These are phyloP conservation scores for Aspergillus neotritici DNA, from an alignment of 2,329 filamentous ascomycete genomes.

Conservation along the genomic window DNA sequence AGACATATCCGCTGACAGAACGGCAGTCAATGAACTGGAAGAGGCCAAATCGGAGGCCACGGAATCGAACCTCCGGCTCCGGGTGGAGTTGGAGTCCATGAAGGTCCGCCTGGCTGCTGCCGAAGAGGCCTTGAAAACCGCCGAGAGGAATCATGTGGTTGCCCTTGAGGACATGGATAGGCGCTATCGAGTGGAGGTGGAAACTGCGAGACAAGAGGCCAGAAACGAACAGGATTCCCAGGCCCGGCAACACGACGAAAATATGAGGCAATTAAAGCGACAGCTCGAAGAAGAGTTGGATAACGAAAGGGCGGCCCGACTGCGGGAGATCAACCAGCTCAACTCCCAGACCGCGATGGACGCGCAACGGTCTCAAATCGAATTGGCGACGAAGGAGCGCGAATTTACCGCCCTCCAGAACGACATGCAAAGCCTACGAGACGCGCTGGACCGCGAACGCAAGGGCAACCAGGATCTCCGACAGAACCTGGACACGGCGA, in stretches of 20 bases:
- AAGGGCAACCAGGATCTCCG: constrained; percentile 54
- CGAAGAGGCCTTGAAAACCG: constrained; percentile 48
- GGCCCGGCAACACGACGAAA: constrained; percentile 59
- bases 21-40: constrained; percentile 54
- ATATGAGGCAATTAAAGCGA: constrained; percentile 59
- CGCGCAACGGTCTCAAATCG: constrained; percentile 39
- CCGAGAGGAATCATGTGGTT: constrained; percentile 48
- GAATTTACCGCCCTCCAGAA: constrained; percentile 44
- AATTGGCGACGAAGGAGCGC: constrained; percentile 50
- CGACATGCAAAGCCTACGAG: constrained; percentile 38
- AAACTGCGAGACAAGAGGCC: constrained; percentile 38
- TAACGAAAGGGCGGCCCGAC: constrained; percentile 47
- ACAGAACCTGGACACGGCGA: constrained; percentile 54
- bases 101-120: constrained; percentile 49
- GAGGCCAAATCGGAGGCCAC: constrained; percentile 46
- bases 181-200: constrained; percentile 45
- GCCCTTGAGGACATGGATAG: constrained; percentile 49
- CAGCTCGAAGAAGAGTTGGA: constrained; percentile 62
- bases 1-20: constrained; percentile 5
- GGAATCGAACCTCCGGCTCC: constrained; percentile 51
- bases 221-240: constrained; percentile 54
- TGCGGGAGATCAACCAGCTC: constrained; percentile 37
- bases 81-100: constrained; percentile 62
- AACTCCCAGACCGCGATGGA: constrained; percentile 30
- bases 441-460: constrained; percentile 58